Percentiles rank a stretch among this genome's conserved stretches.
These are phyloP conservation scores for Syncephalastrum monosporum DNA, from an alignment of 371 early-diverging fungal species.

Conservation along the genomic window DNA sequence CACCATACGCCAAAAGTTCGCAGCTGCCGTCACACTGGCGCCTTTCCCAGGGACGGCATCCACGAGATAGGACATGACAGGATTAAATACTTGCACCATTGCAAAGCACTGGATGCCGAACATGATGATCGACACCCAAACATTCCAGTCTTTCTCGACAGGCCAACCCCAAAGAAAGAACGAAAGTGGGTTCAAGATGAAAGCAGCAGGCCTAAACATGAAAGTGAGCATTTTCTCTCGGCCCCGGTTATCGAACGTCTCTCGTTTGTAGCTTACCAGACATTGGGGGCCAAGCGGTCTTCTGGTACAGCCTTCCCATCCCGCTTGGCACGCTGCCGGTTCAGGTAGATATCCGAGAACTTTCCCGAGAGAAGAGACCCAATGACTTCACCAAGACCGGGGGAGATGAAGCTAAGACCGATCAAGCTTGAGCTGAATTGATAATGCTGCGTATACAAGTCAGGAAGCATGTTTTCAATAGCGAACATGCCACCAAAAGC, in stretches of 20 bases:
- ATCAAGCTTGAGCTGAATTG: conserved; percentile 34
- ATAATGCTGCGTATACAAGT: conserved; percentile 32
- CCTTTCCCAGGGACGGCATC: conserved; percentile 60
- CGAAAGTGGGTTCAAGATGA: conserved; percentile 52
- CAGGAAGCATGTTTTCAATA: conserved; percentile 48
- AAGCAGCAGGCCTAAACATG: conserved; percentile 41
- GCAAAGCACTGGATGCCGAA: conserved; percentile 61
- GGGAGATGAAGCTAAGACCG: conserved; percentile 43
- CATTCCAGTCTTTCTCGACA: conserved; percentile 45
- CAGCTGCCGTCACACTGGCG: conserved; percentile 59
- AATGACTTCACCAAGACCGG: conserved; percentile 55
- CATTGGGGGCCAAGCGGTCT: conserved; percentile 52
- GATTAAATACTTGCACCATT: conserved; percentile 55
- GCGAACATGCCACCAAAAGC: conserved; percentile 60
- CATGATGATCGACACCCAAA: conserved; percentile 56
- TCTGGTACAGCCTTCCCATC: conserved; percentile 52
- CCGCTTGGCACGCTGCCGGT: conserved; percentile 42
- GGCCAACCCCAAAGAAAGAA: conserved; percentile 62
- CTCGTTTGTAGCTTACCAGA: conserved; percentile 30
- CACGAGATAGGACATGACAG: conserved; percentile 53
- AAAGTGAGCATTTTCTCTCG: neutral
- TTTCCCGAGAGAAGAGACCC: conserved; percentile 55
- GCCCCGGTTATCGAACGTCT: too few species aligned
- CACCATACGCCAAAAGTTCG: conserved; percentile 56
- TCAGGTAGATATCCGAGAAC: conserved; percentile 50